A percentile compares a stretch with the other conserved stretches of the same genome.
Conservation (phyloP, 179 eudicot species). For the Silene coronaria region DNA sequence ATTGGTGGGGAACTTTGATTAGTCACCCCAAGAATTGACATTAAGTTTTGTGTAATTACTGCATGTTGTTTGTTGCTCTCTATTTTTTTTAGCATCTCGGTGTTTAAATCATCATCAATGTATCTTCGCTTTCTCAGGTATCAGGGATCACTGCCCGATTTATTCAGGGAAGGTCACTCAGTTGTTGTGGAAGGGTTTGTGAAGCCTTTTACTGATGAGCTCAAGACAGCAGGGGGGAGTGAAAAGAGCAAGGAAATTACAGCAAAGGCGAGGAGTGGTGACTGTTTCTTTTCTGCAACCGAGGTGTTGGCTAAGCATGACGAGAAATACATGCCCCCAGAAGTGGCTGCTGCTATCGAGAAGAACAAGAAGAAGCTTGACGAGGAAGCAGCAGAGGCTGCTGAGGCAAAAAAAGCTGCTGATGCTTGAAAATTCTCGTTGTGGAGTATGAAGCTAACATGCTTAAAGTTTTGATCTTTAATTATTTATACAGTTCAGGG, state of each 20-base stretch:
- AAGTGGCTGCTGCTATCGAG: constrained; percentile 84
- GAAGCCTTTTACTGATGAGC: constrained; percentile 57
- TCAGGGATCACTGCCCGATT: constrained; percentile 82
- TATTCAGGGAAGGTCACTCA: constrained; percentile 90
- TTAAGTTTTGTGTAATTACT: not conserved
- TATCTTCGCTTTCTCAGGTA: constrained; percentile 35
- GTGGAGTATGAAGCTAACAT: constrained; percentile 26
- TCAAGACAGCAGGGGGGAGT: constrained; percentile 29
- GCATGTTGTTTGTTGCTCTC: too few species aligned
- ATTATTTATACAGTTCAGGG: constrained; percentile 16
- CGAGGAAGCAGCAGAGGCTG: constrained; percentile 43
- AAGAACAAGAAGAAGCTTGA: constrained; percentile 66
- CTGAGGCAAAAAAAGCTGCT: constrained; percentile 32
- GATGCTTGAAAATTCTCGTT: constrained; percentile 14
- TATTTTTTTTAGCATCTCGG: not conserved
- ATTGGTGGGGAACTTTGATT: not conserved
- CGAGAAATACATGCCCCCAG: constrained; percentile 94
- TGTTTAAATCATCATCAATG: not conserved
- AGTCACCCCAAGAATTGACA: not conserved
- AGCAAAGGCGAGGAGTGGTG: constrained; percentile 60
- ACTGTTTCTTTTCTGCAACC: constrained; percentile 61
- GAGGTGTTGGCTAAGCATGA: constrained; percentile 98
- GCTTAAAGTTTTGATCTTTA: constrained; percentile 6
- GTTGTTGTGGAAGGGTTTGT: constrained; percentile 94
- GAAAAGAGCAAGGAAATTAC: constrained; percentile 44